Evolutionary conservation across 2,329 filamentous ascomycete genomes (phyloP).

Genomic region (Ophiocordyceps camponoti-leonardi): DNA sequence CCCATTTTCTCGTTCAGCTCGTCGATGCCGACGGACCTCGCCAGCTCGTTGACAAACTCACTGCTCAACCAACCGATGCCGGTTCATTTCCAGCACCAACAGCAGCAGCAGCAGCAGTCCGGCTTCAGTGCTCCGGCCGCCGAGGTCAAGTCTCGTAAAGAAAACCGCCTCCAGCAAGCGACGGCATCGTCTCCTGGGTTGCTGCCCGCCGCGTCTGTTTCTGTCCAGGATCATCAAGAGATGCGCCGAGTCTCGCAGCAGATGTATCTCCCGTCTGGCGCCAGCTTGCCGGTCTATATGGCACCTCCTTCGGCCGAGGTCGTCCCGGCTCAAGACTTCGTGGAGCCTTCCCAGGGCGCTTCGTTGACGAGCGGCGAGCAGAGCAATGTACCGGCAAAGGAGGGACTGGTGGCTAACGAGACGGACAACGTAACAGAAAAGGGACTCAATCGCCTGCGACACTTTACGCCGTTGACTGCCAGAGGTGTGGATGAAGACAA

Average conservation of each 20-base stretch:
- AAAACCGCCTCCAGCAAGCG: conserved; percentile 14
- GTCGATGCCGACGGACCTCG: conserved; percentile 15
- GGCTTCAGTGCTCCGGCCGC: conserved; percentile 13
- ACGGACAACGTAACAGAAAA: conserved; percentile 11
- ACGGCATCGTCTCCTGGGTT: conserved; percentile 4
- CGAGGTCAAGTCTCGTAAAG: conserved; percentile 27
- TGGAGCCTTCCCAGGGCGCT: conserved; percentile 2
- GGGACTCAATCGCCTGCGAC: conserved; percentile 26
- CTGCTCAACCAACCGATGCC: conserved; percentile 29
- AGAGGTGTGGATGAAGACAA: conserved; percentile 30
- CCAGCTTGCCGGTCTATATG: conserved; percentile 5
- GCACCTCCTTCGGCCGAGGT: conserved; percentile 5
- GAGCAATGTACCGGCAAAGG: not conserved
- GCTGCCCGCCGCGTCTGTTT: conserved; percentile 4
- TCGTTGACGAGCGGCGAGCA: conserved; percentile 1
- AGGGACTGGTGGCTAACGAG: not conserved
- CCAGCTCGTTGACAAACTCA: conserved; percentile 26
- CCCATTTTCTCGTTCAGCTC: conserved; percentile 6
- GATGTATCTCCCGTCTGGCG: conserved; percentile 12
- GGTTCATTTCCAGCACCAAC: conserved; percentile 11
- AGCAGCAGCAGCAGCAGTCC: conserved; percentile 4
- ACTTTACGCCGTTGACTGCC: conserved; percentile 27
- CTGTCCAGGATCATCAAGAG: conserved; percentile 11
- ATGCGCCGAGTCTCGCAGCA: conserved; percentile 24
- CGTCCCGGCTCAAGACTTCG: conserved; percentile 1